Evolutionary conservation across 441 rosid species (phyloP).

Genomic region (Francoa sonchifolia): DNA sequence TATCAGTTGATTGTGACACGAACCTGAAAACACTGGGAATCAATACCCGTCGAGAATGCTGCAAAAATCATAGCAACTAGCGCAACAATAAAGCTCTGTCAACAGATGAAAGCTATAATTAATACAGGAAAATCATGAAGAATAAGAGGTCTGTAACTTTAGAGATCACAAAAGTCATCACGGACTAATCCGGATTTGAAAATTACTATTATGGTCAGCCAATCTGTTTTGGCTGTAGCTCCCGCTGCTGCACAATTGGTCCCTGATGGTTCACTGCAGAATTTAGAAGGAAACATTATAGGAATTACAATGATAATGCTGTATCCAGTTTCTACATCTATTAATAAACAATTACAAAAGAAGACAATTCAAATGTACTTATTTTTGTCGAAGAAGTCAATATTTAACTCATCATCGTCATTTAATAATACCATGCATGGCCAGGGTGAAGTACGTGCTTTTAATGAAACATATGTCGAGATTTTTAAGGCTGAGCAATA

Average conservation of each 20-base stretch:
- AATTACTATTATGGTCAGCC: constrained; percentile 93
- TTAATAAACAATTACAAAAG: too few species aligned
- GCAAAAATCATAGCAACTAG: constrained; percentile 80
- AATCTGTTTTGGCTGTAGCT: constrained; percentile 72
- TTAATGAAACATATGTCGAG: too few species aligned
- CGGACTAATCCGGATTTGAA: constrained; percentile 3
- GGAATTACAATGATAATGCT: not conserved
- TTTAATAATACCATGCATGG: too few species aligned
- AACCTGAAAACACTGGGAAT: constrained; percentile 94
- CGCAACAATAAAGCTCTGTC: constrained; percentile 82
- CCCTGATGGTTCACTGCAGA: constrained; percentile 86
- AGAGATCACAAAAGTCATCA: not conserved
- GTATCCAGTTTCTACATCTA: not conserved
- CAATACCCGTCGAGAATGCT: constrained; percentile 90
- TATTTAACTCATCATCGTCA: too few species aligned
- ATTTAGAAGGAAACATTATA: not conserved
- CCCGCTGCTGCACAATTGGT: constrained; percentile 76
- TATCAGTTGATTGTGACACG: constrained; percentile 7
- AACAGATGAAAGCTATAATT: constrained; percentile 3
- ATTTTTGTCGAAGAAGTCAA: too few species aligned
- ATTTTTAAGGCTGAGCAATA: too few species aligned
- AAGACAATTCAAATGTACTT: too few species aligned
- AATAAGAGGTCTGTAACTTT: too few species aligned
- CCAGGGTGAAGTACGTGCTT: too few species aligned
- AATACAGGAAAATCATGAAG: not conserved